These are phyloP conservation scores for Cotoneaster glaucophyllus DNA, from an alignment of 306 rosid species.

Conservation along the genomic window DNA sequence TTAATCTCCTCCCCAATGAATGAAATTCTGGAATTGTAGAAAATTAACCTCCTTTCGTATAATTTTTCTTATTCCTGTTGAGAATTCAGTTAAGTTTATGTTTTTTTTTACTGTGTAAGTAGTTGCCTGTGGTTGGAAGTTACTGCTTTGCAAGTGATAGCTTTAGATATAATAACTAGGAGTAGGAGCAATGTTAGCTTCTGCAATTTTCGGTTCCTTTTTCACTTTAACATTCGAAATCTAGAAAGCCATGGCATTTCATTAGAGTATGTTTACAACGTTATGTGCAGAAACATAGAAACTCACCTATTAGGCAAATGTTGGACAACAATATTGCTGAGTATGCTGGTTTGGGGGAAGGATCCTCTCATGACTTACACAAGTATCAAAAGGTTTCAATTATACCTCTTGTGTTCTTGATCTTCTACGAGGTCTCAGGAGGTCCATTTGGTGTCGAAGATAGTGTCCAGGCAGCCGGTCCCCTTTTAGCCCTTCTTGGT, in stretches of 20 bases:
- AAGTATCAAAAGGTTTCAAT: conserved; percentile 9
- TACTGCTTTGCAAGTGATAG: background rate
- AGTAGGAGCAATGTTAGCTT: background rate
- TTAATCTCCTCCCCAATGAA: no score
- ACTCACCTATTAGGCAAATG: conserved; percentile 2
- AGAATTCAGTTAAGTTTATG: background rate
- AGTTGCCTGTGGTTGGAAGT: background rate
- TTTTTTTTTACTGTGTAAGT: background rate
- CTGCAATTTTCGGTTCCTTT: background rate
- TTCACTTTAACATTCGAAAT: background rate
- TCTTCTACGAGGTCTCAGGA: conserved; percentile 66
- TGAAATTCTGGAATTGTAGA: no score
- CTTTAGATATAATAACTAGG: background rate
- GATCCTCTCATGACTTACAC: background rate
- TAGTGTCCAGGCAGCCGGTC: conserved; percentile 57
- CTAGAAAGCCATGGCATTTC: background rate
- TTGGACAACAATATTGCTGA: background rate
- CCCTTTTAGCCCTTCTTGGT: conserved; percentile 48
- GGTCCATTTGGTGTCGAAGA: conserved; percentile 68
- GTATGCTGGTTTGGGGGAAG: conserved; percentile 7
- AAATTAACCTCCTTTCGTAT: background rate
- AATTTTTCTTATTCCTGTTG: background rate
- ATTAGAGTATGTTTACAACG: background rate
- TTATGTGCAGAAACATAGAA: conserved; percentile 9
- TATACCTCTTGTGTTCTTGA: conserved; percentile 41